Evolutionary conservation across 2,329 filamentous ascomycete genomes (phyloP), one percentile per base, ranked within the genome.

Genomic region (Diplodia sapinea): DNA sequence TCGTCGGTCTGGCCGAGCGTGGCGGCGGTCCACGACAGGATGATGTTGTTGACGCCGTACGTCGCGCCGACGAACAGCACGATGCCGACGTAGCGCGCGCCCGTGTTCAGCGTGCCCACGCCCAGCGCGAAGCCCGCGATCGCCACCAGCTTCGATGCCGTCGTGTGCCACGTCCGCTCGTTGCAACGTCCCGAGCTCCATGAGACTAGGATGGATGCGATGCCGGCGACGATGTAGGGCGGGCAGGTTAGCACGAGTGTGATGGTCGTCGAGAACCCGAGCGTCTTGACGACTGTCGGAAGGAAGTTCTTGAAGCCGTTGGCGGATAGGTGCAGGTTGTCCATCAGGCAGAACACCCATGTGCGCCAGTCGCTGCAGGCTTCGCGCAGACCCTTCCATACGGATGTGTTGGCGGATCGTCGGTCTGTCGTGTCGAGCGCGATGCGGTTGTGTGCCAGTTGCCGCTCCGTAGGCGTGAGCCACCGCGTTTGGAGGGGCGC

Each of bases 371-470:
- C 64, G 3, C 40, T 26, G 2, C 26, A 23, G 6, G 64, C 64
- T 8, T 49, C 52, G 33, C 40, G 40, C 13, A 66, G 29, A n/a
- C 64, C 64, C 11, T 57, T 49, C 33, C 38, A 50, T 6, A 50
- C 40, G 20, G 23, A 47, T 1, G 47, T 63, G 12, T 29, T n/a
- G 12, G 59, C 7, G 1, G 51, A 31, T 5, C 82, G 76, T 33
- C 82, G 82, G 33, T 82, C 82, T 8, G 86, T 80, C 7, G 84
- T 85, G 69, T 88, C 85, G 59, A 80, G 78, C 59, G 82, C 81
- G 76, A 78, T 78, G 40, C 76, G 74, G 0, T 75, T 70, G 0
- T 77, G 75, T 3, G 76, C 76, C 1, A 78, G 73, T 49, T 84
- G 77, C 43, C 80, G 79, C 72, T 87, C 83, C 23, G 82, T 80